Percentiles rank a stretch among this genome's conserved stretches.
Evolutionary conservation across 331 rosid genomes (phyloP).

Genomic region (Phaseolus coccineus): DNA sequence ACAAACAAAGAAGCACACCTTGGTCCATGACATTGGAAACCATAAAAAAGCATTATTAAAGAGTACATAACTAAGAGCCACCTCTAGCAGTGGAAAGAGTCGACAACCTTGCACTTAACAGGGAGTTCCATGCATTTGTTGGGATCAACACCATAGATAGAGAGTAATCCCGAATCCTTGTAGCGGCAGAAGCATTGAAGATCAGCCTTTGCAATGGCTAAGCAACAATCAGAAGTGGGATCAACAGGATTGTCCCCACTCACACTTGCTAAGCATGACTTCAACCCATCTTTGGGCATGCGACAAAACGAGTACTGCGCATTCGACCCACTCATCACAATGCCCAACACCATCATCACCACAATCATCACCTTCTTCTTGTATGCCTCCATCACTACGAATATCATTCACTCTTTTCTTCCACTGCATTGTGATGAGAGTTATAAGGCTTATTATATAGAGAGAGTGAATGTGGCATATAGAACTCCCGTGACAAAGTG

Average conservation of each 20-base stretch:
- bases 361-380: constrained; percentile 51
- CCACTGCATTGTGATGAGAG: background rate
- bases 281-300: constrained; percentile 48
- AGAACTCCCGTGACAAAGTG: constrained; percentile 50
- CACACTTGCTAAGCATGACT: constrained; percentile 51
- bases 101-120: constrained; percentile 50
- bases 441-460: constrained; percentile 6
- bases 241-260: constrained; percentile 46
- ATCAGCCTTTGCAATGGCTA: constrained; percentile 54
- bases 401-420: background rate
- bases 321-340: constrained; percentile 40
- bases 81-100: constrained; percentile 45
- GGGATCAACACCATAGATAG: constrained; percentile 52
- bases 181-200: constrained; percentile 57
- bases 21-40: constrained; percentile 11
- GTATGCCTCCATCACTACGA: constrained; percentile 25
- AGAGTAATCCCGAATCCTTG: constrained; percentile 44
- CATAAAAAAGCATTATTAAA: background rate
- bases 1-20: background rate
- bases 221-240: constrained; percentile 50
- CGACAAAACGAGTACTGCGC: constrained; percentile 49
- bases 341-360: constrained; percentile 38
- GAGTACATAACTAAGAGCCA: background rate
- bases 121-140: constrained; percentile 63
- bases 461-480: background rate